Evolutionary conservation across 2,329 filamentous ascomycete species (phyloP), one percentile per base, ranked within the genome.

Genomic region (Colletotrichum costaricense): DNA sequence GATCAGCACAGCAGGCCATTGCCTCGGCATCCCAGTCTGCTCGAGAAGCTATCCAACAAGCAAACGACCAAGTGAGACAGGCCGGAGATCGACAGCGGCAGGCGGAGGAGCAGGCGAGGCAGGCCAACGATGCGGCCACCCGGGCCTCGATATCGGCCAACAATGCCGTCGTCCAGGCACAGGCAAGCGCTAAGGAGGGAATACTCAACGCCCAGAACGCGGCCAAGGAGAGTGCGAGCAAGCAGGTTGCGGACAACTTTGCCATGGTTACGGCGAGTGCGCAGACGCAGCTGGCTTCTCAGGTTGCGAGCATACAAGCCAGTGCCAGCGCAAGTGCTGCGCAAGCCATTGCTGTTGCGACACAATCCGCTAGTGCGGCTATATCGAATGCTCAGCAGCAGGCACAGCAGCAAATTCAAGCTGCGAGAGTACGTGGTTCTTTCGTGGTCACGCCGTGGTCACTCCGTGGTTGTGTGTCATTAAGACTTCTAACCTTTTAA

Each of bases 191-290:
- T 24, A 68, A 73, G 22, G 49, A 64, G 54, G 70, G 62, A 6
- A 72, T 73, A 58, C 42, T 74, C 69, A 71, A 77, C 26, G 79
- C 62, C 11, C 75, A 76, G 30, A 75, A 76, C 8, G 66, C 75
- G 28, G 74, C 72, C 11, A 75, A 76, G 8, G 75, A 78, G 22
- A 78, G 78, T 56, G 79, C 78, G 26, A 70, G 66, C 33, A 33
- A 24, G 52, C 66, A 75, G 49, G 64, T 75, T 6, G 69, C 67
- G 46, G 46, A 76, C 0, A 79, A 78, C 54, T 63, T 80, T 56
- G 69, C 75, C 3, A 75, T 73, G 16, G 80, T 79, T 2, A 75
- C 77, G 57, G 77, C 76, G 71, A 80, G 78, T 60, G 81, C 81
- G 24, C 77, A 74, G 67, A 67, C 74, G 5, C 77, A 75, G 28